phyloP scores from a whole-genome alignment of 345 rosid genomes.

The Reutealis trisperma region DNA sequence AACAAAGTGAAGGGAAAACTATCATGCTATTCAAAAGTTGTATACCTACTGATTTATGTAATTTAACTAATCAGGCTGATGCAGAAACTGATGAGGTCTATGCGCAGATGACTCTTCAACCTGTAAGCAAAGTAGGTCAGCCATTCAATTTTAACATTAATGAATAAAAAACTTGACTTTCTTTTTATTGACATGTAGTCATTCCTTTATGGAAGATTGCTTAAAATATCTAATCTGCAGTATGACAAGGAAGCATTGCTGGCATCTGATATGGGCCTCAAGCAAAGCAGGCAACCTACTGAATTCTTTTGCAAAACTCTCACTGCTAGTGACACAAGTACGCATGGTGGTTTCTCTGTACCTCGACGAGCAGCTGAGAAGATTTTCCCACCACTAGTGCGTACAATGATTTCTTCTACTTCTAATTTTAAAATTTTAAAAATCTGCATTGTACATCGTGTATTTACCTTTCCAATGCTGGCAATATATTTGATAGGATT shows the following conservation, averaged over 20 bases:
- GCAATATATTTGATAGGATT: conserved; percentile 42
- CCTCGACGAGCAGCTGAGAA: conserved; percentile 99
- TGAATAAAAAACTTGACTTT: not conserved
- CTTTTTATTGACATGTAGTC: not conserved
- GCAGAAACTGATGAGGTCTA: conserved; percentile 75
- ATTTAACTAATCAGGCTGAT: conserved; percentile 57
- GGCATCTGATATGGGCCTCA: conserved; percentile 83
- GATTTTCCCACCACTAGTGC: conserved; percentile 87
- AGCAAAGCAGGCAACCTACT: conserved; percentile 74
- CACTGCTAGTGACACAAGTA: conserved; percentile 96
- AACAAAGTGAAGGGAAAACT: not conserved
- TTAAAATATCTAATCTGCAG: conserved; percentile 43
- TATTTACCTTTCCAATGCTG: conserved; percentile 11
- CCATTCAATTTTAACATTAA: conserved; percentile 25
- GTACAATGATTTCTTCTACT: conserved; percentile 15
- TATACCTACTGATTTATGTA: not conserved
- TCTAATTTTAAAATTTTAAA: conserved; percentile 2
- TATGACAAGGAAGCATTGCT: conserved; percentile 81
- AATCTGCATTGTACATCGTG: not conserved
- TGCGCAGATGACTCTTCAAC: conserved; percentile 84
- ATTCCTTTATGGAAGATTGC: conserved; percentile 6
- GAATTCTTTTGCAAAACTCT: conserved; percentile 98
- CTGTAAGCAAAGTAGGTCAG: conserved; percentile 71
- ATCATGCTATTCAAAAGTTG: not conserved
- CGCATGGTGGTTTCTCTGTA: conserved; percentile 96